A percentile compares a stretch with the other conserved stretches of the same genome.
phyloP scores from a whole-genome alignment of 371 early-diverging fungal species.

The Lichtheimia ornata region DNA sequence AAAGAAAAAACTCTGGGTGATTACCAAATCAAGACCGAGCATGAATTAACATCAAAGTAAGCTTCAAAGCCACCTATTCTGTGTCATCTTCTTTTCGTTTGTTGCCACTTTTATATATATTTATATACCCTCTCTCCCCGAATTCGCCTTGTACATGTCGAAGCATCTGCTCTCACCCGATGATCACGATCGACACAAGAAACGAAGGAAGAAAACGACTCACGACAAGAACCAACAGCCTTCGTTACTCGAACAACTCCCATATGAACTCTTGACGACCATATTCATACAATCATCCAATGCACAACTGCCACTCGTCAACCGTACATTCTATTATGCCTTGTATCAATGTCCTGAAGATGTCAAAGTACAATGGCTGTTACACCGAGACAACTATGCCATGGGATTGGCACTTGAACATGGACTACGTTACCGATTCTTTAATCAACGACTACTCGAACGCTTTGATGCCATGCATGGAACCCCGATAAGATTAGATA shows the following conservation, averaged over 20 bases:
- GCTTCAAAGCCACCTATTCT: too few relatives aligned
- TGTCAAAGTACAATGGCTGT: slow-evolving; percentile 33
- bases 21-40: too few relatives aligned
- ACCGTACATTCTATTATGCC: slow-evolving; percentile 21
- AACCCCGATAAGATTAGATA: slow-evolving; percentile 13
- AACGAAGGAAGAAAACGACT: too few relatives aligned
- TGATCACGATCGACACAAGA: too few relatives aligned
- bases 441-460: slow-evolving; percentile 22
- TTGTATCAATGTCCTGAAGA: slow-evolving; percentile 27
- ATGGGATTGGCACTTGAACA: slow-evolving; percentile 23
- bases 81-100: too few relatives aligned
- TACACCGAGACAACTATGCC: slow-evolving; percentile 26
- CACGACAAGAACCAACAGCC: too few relatives aligned
- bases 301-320: slow-evolving; percentile 28
- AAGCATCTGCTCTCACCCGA: too few relatives aligned
- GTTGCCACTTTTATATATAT: too few relatives aligned
- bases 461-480: slow-evolving; percentile 26
- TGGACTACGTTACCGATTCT: slow-evolving; percentile 36
- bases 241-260: slow-evolving; percentile 16
- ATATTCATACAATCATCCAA: slow-evolving; percentile 46
- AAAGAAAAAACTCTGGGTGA: too few relatives aligned
- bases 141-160: too few relatives aligned
- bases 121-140: too few relatives aligned
- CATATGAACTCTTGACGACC: slow-evolving; percentile 38
- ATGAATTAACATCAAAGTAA: too few relatives aligned